Base-by-base conservation (phyloP, 768 basidiomycete genomes). In the Melanogaster broomeanus region DNA sequence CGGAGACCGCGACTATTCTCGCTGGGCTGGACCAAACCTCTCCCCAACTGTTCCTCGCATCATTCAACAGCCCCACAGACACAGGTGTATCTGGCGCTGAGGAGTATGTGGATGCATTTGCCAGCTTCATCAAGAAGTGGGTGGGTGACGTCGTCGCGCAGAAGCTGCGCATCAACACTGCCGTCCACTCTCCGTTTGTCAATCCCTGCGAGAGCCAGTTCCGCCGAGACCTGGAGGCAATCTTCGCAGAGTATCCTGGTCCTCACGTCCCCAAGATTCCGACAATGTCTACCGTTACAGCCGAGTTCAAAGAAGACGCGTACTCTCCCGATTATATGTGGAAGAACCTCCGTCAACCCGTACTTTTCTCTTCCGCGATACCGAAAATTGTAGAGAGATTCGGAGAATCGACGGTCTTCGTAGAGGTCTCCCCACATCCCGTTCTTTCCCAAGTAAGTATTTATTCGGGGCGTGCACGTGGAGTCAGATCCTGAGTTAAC, bases 271-370 rank as follows among this genome's bases (percentile, higher is more conserved):
- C 77, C 0, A 33, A 38, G 4, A 59, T 71, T 13, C 49, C 62
- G 2, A 68, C 66, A 2, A 78, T 67, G 55, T 80, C 78, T 0
- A 73, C 75, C 7, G 47, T 61, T 7, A 71, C 70, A 11, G 74
- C 72, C 0, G 37, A 54, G 1, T 37, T 55, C 4, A 61, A 60
- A 13, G 10, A 11, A 2, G 49, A 52, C 1, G 4, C 42, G 1
- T 75, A 72, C 51, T 62, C 62, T 8, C 57, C 68, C 0, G 65
- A 74, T 8, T 79, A 79, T 56, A 69, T 72, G 40, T 79, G 78
- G 78, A 33, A 61, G 38, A 73, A 70, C 50, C 62, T 68, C 7
- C 66, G 73, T 9, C 49, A 57, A 3, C 71, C 74, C 4, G 77
- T 78, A 3, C 57, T 54, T 8, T 79, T 79, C 56, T 55, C n/a